Conservation (phyloP, 2,329 filamentous ascomycete species). For the Neofusicoccum cordaticola region DNA sequence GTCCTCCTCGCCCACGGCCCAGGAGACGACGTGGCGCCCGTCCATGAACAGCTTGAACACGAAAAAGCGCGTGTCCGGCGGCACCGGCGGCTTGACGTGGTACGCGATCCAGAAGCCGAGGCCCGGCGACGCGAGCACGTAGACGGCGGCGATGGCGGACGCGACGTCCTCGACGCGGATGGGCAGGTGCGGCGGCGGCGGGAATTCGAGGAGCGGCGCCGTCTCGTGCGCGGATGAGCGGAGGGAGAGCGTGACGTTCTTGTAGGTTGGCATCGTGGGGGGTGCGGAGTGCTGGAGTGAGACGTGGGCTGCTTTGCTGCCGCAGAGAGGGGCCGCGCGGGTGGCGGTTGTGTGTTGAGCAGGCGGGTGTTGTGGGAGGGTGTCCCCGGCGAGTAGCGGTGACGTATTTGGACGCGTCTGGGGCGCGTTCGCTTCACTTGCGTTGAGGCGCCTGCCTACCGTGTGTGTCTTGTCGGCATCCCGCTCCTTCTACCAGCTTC, state of each 20-base stretch:
- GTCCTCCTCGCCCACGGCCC: conserved; percentile 43
- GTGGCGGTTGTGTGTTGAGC: no score
- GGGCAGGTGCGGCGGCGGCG: conserved; percentile 2
- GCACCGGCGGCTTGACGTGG: conserved; percentile 12
- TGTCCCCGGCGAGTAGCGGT: no score
- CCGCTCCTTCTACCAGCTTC: no score
- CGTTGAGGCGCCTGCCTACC: no score
- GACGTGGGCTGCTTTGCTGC: no score
- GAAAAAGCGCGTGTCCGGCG: conserved; percentile 25
- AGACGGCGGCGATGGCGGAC: neutral
- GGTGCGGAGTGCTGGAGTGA: no score
- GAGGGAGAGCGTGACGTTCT: conserved; percentile 12
- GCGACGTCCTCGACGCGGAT: neutral
- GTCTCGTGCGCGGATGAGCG: conserved; percentile 3
- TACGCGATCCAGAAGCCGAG: conserved; percentile 16
- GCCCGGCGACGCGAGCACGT: conserved; percentile 6
- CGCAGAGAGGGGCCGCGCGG: no score
- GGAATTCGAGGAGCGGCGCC: conserved; percentile 7
- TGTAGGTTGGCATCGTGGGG: conserved; percentile 12
- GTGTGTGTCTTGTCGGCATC: no score
- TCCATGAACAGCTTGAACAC: conserved; percentile 49
- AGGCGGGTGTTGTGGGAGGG: no score
- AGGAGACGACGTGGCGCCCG: conserved; percentile 39
- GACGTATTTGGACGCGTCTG: no score
- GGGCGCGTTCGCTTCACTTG: no score